Percentiles rank a stretch among this genome's conserved stretches.
phyloP scores from a whole-genome alignment of 768 basidiomycete species.

The Cubamyces sp. region DNA sequence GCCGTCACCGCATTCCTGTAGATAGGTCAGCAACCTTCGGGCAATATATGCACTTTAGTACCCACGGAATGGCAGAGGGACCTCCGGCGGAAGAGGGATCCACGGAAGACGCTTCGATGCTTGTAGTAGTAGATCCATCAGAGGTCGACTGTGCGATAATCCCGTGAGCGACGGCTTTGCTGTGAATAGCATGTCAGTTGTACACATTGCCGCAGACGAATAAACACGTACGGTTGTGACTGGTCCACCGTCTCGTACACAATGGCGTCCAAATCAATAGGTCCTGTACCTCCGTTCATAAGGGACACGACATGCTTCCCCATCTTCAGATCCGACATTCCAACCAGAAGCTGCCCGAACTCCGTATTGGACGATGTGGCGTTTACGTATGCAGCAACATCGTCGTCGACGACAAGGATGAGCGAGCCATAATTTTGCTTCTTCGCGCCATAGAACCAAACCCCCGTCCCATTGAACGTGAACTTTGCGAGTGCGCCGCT shows the following conservation, averaged over 20 bases:
- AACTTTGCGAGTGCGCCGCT: constrained; percentile 54
- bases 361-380: constrained; percentile 37
- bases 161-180: constrained; percentile 3
- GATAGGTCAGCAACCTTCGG: not conserved
- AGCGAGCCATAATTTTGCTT: constrained; percentile 52
- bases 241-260: constrained; percentile 44
- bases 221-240: constrained; percentile 42
- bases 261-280: constrained; percentile 56
- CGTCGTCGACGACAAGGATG: constrained; percentile 49
- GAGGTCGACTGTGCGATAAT: constrained; percentile 5
- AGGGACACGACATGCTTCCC: constrained; percentile 53
- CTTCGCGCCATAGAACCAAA: constrained; percentile 53
- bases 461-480: constrained; percentile 57
- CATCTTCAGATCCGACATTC: constrained; percentile 44
- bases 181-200: not conserved
- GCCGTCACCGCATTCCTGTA: not conserved
- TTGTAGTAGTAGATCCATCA: constrained; percentile 2
- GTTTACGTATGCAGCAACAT: constrained; percentile 39
- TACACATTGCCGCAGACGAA: not conserved
- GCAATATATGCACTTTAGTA: not conserved
- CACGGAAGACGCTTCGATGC: not conserved
- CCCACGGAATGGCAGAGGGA: not conserved
- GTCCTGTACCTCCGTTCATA: constrained; percentile 45
- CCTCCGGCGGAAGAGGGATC: not conserved
- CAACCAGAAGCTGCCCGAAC: constrained; percentile 47